phyloP scores from a whole-genome alignment of 208 protist genomes.

The Naegleria gruberi region DNA sequence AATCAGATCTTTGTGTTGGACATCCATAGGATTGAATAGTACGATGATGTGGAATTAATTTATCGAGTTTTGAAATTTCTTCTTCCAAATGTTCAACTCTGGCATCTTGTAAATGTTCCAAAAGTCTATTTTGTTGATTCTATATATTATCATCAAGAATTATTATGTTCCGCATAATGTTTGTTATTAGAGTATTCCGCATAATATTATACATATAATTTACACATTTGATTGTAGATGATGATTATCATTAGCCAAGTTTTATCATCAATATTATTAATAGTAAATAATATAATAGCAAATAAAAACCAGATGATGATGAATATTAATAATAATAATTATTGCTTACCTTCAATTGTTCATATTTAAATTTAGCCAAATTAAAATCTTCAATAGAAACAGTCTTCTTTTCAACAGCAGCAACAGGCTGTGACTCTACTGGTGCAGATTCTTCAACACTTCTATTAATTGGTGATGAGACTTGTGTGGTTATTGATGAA shows the following conservation, averaged over 20 bases:
- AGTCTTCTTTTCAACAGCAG: neutral
- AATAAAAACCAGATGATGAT: no score
- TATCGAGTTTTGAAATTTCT: neutral
- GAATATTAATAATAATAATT: neutral
- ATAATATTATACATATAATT: neutral
- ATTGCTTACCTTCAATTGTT: neutral
- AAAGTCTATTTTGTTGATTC: constrained; percentile 6
- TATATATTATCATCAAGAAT: neutral
- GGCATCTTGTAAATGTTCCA: constrained; percentile 3
- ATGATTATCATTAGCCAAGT: no score
- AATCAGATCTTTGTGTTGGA: neutral
- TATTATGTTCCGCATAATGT: neutral
- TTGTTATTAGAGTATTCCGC: neutral
- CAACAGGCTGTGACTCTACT: neutral
- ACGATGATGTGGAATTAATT: constrained; percentile 4
- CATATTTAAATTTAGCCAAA: neutral
- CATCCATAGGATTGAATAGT: neutral
- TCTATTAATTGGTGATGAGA: neutral
- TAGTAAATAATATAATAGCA: no score
- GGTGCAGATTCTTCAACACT: neutral
- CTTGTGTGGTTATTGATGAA: neutral
- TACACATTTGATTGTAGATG: neutral
- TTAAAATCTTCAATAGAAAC: neutral
- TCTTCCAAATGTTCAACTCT: constrained; percentile 3
- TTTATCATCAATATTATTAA: no score